phyloP scores from a whole-genome alignment of 2,329 filamentous ascomycete species.

The Sporothrix curviconia region DNA sequence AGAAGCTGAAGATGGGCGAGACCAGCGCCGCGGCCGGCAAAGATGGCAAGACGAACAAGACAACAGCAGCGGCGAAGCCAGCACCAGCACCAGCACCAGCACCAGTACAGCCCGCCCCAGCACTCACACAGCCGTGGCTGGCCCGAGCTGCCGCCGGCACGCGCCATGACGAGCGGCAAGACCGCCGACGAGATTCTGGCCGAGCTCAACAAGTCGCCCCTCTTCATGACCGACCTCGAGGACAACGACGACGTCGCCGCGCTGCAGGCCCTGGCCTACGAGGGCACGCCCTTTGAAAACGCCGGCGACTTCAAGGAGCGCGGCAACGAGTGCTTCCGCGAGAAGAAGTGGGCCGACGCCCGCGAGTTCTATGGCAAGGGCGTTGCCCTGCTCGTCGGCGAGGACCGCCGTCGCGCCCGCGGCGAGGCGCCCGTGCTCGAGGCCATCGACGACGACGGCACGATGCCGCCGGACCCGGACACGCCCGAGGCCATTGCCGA shows the following conservation, averaged over 20 bases:
- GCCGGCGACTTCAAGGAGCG: conserved; percentile 80
- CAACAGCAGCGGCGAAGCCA: background rate
- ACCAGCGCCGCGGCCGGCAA: background rate
- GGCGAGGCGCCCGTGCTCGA: conserved; percentile 24
- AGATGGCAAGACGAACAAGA: background rate
- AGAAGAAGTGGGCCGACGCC: conserved; percentile 70
- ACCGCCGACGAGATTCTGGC: conserved; percentile 50
- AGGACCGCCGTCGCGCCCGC: conserved; percentile 49
- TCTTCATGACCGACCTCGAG: conserved; percentile 94
- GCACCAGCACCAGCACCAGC: background rate
- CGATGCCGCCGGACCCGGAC: conserved; percentile 34
- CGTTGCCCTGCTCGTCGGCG: conserved; percentile 61
- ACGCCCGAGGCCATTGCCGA: conserved; percentile 51
- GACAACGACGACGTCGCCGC: conserved; percentile 83
- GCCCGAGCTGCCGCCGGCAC: conserved; percentile 40
- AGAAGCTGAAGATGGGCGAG: conserved; percentile 15
- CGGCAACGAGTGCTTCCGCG: conserved; percentile 80
- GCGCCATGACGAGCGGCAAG: conserved; percentile 36
- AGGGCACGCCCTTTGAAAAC: conserved; percentile 81
- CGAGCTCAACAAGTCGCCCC: conserved; percentile 58
- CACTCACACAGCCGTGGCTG: conserved; percentile 10
- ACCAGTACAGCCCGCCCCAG: background rate
- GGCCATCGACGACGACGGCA: conserved; percentile 17
- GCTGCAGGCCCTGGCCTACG: conserved; percentile 82
- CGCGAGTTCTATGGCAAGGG: conserved; percentile 88